A percentile compares a stretch with the other conserved stretches of the same genome.
Conservation (phyloP, 192 early-diverging fungal species). For the Coemansia sp. region DNA sequence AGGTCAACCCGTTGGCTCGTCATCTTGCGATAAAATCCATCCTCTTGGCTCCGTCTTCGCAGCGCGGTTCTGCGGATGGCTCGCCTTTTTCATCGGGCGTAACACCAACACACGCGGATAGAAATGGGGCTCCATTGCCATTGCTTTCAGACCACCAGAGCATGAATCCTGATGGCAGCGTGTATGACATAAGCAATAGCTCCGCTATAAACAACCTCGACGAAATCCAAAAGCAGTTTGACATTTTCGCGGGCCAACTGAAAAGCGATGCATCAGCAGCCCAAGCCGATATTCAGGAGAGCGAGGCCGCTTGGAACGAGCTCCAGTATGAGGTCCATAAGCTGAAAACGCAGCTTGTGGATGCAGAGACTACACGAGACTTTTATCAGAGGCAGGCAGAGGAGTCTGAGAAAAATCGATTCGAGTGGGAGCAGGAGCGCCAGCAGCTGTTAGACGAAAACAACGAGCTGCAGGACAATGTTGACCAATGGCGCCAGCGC, state of each 20-base stretch:
- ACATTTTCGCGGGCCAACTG: conserved; percentile 35
- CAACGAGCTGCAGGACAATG: conserved; percentile 21
- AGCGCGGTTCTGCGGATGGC: conserved; percentile 8
- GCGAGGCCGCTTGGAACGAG: conserved; percentile 35
- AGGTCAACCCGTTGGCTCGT: conserved; percentile 46
- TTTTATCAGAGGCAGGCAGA: conserved; percentile 21
- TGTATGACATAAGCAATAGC: not conserved
- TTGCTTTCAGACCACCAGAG: conserved; percentile 6
- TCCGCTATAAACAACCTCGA: conserved; percentile 26
- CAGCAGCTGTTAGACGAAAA: conserved; percentile 36
- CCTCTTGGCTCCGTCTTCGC: conserved; percentile 16
- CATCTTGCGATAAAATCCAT: conserved; percentile 46
- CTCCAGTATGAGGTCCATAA: conserved; percentile 34
- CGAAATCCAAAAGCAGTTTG: conserved; percentile 37
- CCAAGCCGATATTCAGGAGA: conserved; percentile 32
- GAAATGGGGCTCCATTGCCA: not conserved
- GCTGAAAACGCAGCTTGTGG: conserved; percentile 18
- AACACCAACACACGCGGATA: conserved; percentile 13
- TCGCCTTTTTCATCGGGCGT: not conserved
- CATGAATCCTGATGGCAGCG: conserved; percentile 7
- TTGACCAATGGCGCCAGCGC: conserved; percentile 41
- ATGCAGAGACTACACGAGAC: conserved; percentile 28
- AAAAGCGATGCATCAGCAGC: conserved; percentile 41
- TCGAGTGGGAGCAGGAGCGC: conserved; percentile 47
- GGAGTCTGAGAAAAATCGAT: conserved; percentile 24